Conservation (phyloP, 2,329 filamentous ascomycete genomes). For the Pseudocercospora eumusae region DNA sequence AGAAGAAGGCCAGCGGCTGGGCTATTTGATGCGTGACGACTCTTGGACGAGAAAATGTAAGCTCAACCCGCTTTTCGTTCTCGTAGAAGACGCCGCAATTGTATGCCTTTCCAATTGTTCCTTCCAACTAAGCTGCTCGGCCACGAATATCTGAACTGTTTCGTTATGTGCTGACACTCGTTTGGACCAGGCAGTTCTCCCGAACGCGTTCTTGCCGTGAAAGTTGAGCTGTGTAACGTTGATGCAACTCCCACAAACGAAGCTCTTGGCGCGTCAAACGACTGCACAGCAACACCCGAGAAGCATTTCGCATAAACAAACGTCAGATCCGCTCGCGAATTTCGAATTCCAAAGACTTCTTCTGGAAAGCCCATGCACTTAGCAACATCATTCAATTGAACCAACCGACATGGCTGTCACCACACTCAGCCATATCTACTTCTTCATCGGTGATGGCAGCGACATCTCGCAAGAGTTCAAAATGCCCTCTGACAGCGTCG, state of each 20-base stretch:
- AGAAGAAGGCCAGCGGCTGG: conserved; percentile 43
- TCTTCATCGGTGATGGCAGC: conserved; percentile 22
- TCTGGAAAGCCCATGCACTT: not conserved
- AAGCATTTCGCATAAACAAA: not conserved
- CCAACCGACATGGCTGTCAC: conserved; percentile 4
- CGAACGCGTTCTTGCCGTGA: not conserved
- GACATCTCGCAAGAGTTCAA: not conserved
- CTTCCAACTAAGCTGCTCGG: not conserved
- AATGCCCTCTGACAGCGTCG: not conserved
- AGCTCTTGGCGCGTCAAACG: conserved; percentile 1
- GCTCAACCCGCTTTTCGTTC: not conserved
- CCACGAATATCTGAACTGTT: not conserved
- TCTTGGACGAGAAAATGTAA: not conserved
- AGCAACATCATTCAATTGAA: conserved; percentile 1
- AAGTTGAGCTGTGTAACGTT: conserved; percentile 2
- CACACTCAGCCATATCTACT: conserved; percentile 25
- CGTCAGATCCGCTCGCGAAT: not conserved
- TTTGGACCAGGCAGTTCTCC: not conserved
- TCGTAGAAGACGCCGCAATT: not conserved
- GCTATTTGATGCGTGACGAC: conserved; percentile 34
- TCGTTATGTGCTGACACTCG: not conserved
- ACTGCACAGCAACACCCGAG: not conserved
- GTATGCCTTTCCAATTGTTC: not conserved
- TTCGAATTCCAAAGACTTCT: not conserved
- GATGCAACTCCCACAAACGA: conserved; percentile 5